Evolutionary conservation across 2,329 filamentous ascomycete species (phyloP).

Genomic region (Cladosporium sp.): DNA sequence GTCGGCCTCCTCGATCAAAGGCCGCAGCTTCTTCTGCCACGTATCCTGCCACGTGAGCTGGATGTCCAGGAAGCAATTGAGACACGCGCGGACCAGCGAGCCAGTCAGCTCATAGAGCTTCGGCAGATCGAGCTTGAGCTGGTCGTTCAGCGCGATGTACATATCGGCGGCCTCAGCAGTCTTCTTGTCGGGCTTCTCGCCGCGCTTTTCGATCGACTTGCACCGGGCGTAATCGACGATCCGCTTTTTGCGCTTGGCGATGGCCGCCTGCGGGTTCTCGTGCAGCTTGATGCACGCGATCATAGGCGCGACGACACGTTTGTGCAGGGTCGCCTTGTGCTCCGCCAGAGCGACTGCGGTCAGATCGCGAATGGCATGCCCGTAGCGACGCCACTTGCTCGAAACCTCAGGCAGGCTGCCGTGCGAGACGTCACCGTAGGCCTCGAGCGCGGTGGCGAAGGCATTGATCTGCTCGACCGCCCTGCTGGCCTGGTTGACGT

Average conservation of each 20-base stretch:
- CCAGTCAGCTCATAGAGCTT: constrained; percentile 75
- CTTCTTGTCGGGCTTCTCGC: constrained; percentile 83
- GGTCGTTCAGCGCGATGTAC: constrained; percentile 86
- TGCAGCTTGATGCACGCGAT: constrained; percentile 72
- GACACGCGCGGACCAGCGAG: constrained; percentile 73
- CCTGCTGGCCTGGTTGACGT: constrained; percentile 72
- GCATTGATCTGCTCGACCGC: constrained; percentile 76
- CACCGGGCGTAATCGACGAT: constrained; percentile 81
- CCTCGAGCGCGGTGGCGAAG: constrained; percentile 74
- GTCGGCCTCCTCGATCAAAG: constrained; percentile 60
- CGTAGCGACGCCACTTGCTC: constrained; percentile 90
- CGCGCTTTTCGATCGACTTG: constrained; percentile 67
- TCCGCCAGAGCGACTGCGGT: constrained; percentile 76
- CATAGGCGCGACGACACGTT: constrained; percentile 79
- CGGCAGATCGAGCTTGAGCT: constrained; percentile 85
- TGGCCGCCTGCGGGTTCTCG: constrained; percentile 75
- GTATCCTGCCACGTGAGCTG: constrained; percentile 77
- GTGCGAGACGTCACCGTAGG: constrained; percentile 64
- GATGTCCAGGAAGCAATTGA: constrained; percentile 76
- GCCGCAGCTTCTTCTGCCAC: constrained; percentile 76
- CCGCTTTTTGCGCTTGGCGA: constrained; percentile 93
- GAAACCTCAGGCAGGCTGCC: constrained; percentile 77
- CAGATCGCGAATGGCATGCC: constrained; percentile 78
- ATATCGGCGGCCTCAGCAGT: constrained; percentile 78
- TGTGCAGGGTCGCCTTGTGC: constrained; percentile 67